Conservation (phyloP, 768 basidiomycete species). For the Xerocomus spinulosus region DNA sequence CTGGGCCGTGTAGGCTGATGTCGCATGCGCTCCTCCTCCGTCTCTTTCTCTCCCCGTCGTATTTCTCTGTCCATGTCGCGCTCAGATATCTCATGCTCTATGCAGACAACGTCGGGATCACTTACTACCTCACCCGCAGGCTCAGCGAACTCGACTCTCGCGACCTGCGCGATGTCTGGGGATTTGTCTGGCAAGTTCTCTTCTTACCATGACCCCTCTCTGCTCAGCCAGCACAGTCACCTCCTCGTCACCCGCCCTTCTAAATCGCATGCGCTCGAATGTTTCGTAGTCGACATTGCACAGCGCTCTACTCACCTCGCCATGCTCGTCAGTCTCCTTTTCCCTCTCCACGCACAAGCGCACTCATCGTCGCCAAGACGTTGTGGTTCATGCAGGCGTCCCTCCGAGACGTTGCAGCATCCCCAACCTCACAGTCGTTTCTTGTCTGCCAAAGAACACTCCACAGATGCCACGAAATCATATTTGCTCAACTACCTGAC, state of each 20-base stretch:
- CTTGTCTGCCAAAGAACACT: slow-evolving; percentile 87
- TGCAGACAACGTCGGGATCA: slow-evolving; percentile 86
- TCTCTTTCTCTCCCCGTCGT: slow-evolving; percentile 86
- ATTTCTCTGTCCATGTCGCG: slow-evolving; percentile 92
- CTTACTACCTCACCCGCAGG: slow-evolving; percentile 80
- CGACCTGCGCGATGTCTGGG: slow-evolving; percentile 83
- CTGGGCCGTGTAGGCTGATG: no score
- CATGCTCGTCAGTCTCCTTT: slow-evolving; percentile 70
- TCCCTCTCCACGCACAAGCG: slow-evolving; percentile 10
- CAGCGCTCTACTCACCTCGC: slow-evolving; percentile 93
- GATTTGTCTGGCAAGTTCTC: slow-evolving; percentile 72
- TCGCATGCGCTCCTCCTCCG: slow-evolving; percentile 87
- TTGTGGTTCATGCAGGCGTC: slow-evolving; percentile 99
- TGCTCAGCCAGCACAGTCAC: slow-evolving; percentile 54
- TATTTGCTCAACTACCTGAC: slow-evolving; percentile 82
- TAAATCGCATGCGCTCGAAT: slow-evolving; percentile 87
- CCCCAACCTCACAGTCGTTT: slow-evolving; percentile 69
- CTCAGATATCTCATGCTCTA: slow-evolving; percentile 81
- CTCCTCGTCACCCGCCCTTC: slow-evolving; percentile 91
- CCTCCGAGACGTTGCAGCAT: slow-evolving; percentile 64
- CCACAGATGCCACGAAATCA: slow-evolving; percentile 91
- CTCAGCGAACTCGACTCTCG: slow-evolving; percentile 61
- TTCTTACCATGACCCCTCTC: not conserved
- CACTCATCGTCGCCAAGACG: slow-evolving; percentile 49
- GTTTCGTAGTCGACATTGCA: slow-evolving; percentile 84